Base-by-base conservation (phyloP, 352 stramenopile species). In the Phytophthora pinifolia region DNA sequence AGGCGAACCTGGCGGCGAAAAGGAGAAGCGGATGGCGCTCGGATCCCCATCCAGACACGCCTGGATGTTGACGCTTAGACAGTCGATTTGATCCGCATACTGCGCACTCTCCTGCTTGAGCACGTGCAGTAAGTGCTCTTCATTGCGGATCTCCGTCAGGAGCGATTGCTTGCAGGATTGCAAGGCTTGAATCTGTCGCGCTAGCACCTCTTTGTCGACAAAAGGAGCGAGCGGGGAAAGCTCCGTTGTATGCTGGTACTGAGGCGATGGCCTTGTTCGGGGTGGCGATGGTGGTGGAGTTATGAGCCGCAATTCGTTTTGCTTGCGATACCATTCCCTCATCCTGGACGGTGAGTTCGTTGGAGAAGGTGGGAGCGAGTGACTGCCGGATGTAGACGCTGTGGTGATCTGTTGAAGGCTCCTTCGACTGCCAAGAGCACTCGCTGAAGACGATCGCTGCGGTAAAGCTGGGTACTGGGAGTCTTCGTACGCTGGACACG, bases 121-220 rank as follows among this genome's bases (percentile, higher is more conserved):
- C 1, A 61, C 63, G 35, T 89, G 79, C 5, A 89, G 58, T 9
- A 88, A 46, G 30, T 86, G 67, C 38, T 89, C 79, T 29, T 89
- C 77, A 17, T 75, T 78, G 5, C 73, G 73, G 30, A 89, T 86
- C 47, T 89, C 79, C 3, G 31, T 62, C 27, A 88, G 36, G 3
- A 87, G 63, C 1, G 74, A 83, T 67, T 88, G 77, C 15, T 88
- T 86, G 18, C 75, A 86, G 2, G 75, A 86, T 37, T 88, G 76
- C 3, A 89, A 45, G 9, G 75, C 65, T 20, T 87, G 79, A 34
- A 86, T 86, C 41, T 86, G 76, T 13, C 56, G 56, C 8, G 65
- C 54, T 4, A 89, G 51, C 2, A 76, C 68, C 7, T 81, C 70
- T 32, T 67, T 76, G 36, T 81, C 65, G 15, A 72, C 62, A 3